These are phyloP conservation scores for Sarocladium oryzae DNA, from an alignment of 2,329 filamentous ascomycete genomes.

Conservation along the genomic window DNA sequence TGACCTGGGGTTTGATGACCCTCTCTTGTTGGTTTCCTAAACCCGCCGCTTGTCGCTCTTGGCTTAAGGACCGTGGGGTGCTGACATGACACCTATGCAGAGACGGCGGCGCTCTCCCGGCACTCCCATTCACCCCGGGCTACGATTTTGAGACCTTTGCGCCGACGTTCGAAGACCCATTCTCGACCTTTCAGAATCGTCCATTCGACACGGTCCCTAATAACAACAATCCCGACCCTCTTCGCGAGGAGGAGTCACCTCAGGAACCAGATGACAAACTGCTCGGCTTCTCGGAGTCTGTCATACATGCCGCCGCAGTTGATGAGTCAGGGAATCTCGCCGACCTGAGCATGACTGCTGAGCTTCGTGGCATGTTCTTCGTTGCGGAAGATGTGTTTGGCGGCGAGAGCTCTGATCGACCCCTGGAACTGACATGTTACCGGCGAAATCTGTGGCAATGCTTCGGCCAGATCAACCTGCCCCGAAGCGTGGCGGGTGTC, in stretches of 20 bases:
- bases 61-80: neutral
- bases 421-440: constrained; percentile 87
- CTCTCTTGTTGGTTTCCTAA: constrained; percentile 43
- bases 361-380: constrained; percentile 85
- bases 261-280: constrained; percentile 62
- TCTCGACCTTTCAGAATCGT: constrained; percentile 46
- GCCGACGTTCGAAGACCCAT: constrained; percentile 59
- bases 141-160: constrained; percentile 57
- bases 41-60: neutral
- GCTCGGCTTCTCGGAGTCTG: constrained; percentile 64
- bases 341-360: constrained; percentile 62
- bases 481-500: constrained; percentile 63
- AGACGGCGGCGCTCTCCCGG: constrained; percentile 27
- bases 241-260: constrained; percentile 42
- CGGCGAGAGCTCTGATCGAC: constrained; percentile 48
- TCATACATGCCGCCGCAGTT: constrained; percentile 53
- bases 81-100: constrained; percentile 15
- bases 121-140: constrained; percentile 47
- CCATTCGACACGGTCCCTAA: constrained; percentile 29
- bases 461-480: constrained; percentile 76
- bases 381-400: constrained; percentile 75
- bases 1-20: constrained; percentile 49
- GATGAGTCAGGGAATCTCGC: constrained; percentile 59
- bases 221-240: constrained; percentile 30
- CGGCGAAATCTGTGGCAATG: constrained; percentile 93